These are phyloP conservation scores for Phytophthora sp. DNA, from an alignment of 352 stramenopile species.

Conservation along the genomic window DNA sequence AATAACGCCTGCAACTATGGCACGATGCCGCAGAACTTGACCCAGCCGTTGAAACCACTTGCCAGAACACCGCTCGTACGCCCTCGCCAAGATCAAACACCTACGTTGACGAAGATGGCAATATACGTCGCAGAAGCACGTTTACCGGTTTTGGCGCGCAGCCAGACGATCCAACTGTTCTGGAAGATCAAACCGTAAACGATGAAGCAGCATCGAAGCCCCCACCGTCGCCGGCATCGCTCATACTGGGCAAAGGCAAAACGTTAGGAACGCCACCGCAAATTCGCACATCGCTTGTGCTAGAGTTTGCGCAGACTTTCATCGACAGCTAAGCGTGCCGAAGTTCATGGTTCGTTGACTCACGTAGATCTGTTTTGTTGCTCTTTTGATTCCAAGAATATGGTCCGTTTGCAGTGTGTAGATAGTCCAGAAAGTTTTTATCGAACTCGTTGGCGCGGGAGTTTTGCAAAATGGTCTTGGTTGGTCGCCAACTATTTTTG, in stretches of 20 bases:
- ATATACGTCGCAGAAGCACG: slow-evolving; percentile 36
- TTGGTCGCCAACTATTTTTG: no score
- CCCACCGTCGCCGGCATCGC: neutral
- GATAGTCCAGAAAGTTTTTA: no score
- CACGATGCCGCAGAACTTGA: slow-evolving; percentile 34
- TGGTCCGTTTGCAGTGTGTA: no score
- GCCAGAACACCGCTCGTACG: slow-evolving; percentile 20
- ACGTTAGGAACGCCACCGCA: neutral
- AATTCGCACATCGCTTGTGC: slow-evolving; percentile 28
- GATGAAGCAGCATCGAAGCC: neutral
- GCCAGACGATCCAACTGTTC: neutral
- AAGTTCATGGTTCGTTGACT: neutral
- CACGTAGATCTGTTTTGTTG: no score
- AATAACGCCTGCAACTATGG: slow-evolving; percentile 40
- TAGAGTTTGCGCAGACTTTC: slow-evolving; percentile 40
- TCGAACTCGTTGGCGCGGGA: no score
- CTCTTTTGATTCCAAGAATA: no score
- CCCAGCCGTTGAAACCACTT: slow-evolving; percentile 36
- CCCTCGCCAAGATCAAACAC: slow-evolving; percentile 33
- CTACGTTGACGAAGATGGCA: slow-evolving; percentile 43
- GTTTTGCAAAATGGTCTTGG: no score
- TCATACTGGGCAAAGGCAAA: neutral
- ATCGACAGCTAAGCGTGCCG: slow-evolving; percentile 23
- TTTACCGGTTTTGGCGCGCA: neutral
- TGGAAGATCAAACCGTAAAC: neutral